Percentiles rank a stretch among this genome's conserved stretches.
These are phyloP conservation scores for Knoxia roxburghii DNA, from an alignment of 257 asterid genomes.

Conservation along the genomic window DNA sequence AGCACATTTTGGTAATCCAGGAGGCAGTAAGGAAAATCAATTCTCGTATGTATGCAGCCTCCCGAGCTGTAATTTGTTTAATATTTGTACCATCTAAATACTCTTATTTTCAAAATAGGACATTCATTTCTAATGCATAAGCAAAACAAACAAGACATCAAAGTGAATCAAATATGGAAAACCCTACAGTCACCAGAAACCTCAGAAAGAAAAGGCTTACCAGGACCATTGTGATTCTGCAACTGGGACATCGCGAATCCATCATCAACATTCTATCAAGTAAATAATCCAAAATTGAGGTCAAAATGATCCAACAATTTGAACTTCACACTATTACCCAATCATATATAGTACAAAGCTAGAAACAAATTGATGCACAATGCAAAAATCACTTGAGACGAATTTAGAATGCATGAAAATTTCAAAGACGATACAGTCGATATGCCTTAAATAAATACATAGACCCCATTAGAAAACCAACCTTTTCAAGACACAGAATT, in stretches of 20 bases:
- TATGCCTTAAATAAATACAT: neutral
- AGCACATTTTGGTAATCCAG: too few relatives aligned
- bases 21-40: neutral
- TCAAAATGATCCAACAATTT: slow-evolving; percentile 4
- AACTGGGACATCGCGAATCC: slow-evolving; percentile 4
- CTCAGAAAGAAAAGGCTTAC: slow-evolving; percentile 16
- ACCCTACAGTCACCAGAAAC: neutral
- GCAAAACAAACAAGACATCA: neutral
- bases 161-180: neutral
- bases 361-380: neutral
- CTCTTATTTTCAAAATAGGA: neutral
- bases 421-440: neutral
- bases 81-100: neutral
- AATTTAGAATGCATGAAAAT: neutral
- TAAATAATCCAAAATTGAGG: neutral
- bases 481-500: neutral
- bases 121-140: neutral
- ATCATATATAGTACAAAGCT: neutral
- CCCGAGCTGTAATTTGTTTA: neutral
- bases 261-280: slow-evolving; percentile 18
- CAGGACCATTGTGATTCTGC: neutral
- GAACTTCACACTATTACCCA: neutral
- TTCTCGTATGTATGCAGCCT: neutral
- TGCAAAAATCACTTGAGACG: neutral
- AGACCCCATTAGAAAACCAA: neutral